Conservation (phyloP, 306 rosid genomes). For the Rosa persica region DNA sequence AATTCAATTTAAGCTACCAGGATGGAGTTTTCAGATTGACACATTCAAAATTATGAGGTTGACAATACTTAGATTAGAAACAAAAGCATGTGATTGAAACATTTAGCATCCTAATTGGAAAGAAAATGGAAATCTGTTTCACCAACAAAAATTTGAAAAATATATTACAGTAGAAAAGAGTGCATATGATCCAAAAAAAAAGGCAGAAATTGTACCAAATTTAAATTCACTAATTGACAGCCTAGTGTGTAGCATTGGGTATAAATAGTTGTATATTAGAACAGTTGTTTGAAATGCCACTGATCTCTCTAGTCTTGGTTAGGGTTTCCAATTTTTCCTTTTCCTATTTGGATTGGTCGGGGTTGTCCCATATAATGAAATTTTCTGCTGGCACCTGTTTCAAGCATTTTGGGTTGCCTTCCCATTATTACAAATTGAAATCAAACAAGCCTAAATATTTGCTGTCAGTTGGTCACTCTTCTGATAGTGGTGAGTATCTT, state of each 20-base stretch:
- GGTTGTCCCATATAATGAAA: not conserved
- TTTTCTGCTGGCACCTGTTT: not conserved
- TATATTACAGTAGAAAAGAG: not conserved
- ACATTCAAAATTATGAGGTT: not conserved
- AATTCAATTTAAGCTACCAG: not conserved
- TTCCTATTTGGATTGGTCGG: not conserved
- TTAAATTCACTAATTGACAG: not conserved
- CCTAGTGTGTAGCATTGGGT: not conserved
- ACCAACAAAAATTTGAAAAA: not conserved
- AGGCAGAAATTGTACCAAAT: not conserved
- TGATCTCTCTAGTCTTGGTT: not conserved
- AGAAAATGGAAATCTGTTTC: not conserved
- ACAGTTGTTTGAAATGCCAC: not conserved
- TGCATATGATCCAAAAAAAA: not conserved
- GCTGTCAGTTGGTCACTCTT: slow-evolving; percentile 26
- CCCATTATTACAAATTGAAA: not conserved
- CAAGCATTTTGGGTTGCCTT: not conserved
- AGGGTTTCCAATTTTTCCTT: not conserved
- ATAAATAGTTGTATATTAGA: not conserved
- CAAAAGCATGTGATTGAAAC: not conserved
- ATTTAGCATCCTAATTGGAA: not conserved
- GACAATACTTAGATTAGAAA: not conserved
- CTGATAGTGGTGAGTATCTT: slow-evolving; percentile 72
- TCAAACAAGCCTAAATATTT: not conserved
- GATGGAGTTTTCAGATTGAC: not conserved